A percentile compares a stretch with the other conserved stretches of the same genome.
phyloP scores from a whole-genome alignment of 306 rosid genomes.

The Cyamopsis tetragonoloba region DNA sequence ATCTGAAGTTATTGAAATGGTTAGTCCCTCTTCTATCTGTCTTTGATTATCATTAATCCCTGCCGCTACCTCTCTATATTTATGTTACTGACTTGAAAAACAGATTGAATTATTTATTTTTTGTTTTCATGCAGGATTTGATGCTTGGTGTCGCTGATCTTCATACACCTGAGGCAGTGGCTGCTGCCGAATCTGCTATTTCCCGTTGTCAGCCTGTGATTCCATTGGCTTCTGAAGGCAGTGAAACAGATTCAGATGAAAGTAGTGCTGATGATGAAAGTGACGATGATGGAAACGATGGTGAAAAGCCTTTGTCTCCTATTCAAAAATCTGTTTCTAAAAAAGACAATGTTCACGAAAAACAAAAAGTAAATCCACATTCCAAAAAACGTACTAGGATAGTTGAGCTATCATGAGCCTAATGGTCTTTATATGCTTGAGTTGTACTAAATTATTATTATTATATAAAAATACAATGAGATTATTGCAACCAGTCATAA shows the following conservation, averaged over 20 bases:
- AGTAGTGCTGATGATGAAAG: conserved; percentile 30
- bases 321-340: conserved; percentile 23
- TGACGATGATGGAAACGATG: background rate
- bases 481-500: background rate
- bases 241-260: conserved; percentile 52
- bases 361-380: conserved; percentile 25
- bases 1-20: conserved; percentile 75
- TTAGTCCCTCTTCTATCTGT: background rate
- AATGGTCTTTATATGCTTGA: background rate
- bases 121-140: conserved; percentile 52
- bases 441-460: background rate
- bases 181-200: conserved; percentile 82
- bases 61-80: background rate
- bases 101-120: background rate
- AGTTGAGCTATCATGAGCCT: conserved; percentile 46
- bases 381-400: conserved; percentile 54
- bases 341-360: conserved; percentile 2
- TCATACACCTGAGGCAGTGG: conserved; percentile 79
- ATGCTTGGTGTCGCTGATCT: conserved; percentile 92
- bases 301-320: conserved; percentile 11
- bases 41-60: background rate
- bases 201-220: conserved; percentile 51
- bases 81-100: background rate
- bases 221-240: conserved; percentile 39
- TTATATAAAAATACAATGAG: background rate